Evolutionary conservation across 805 yeast genomes (phyloP).

Genomic region (Metschnikowia vanudenii): DNA sequence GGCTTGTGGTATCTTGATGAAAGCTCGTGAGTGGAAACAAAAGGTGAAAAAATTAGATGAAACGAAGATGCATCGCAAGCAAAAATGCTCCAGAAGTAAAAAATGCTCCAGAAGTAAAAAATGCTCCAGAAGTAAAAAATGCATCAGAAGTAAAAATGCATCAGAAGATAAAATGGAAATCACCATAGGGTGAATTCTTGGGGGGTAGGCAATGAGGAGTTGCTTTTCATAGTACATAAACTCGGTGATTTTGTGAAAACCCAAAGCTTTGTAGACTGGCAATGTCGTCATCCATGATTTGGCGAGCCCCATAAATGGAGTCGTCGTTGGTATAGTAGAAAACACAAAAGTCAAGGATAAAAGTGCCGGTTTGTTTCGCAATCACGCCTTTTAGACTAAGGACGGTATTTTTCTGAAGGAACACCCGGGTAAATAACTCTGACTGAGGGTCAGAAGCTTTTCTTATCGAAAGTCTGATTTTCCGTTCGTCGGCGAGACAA

Average conservation of each 20-base stretch:
- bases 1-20: conserved; percentile 73
- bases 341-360: conserved; percentile 27
- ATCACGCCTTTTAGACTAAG: conserved; percentile 36
- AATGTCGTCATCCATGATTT: conserved; percentile 29
- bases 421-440: conserved; percentile 16
- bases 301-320: conserved; percentile 12
- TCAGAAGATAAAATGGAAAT: not conserved
- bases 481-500: conserved; percentile 1
- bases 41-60: not conserved
- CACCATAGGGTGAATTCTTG: not conserved
- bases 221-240: conserved; percentile 16
- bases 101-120: no score
- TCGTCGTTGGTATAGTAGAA: conserved; percentile 27
- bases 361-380: conserved; percentile 16
- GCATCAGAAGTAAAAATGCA: no score
- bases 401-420: conserved; percentile 27
- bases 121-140: no score
- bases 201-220: not conserved
- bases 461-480: conserved; percentile 7
- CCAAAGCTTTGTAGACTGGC: conserved; percentile 27
- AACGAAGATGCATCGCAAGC: no score
- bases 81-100: no score
- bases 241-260: conserved; percentile 22
- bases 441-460: conserved; percentile 1
- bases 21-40: conserved; percentile 8